phyloP scores from a whole-genome alignment of 148 eudicot species.

The Bassia scoparia region DNA sequence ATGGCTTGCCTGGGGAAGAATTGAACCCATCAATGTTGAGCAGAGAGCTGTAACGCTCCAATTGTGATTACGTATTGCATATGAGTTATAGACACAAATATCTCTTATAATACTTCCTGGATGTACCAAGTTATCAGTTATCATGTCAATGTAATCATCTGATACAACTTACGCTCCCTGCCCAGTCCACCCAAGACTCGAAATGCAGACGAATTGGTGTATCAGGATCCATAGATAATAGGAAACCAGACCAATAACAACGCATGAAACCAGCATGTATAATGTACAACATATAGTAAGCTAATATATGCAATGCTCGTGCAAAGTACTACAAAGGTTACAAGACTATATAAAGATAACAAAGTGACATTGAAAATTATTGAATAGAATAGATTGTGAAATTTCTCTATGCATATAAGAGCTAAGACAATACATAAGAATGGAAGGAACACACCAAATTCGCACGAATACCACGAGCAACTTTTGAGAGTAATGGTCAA shows the following conservation, averaged over 20 bases:
- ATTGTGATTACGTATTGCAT: constrained; percentile 48
- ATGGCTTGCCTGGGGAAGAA: constrained; percentile 63
- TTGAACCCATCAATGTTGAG: constrained; percentile 56
- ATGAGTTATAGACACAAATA: not conserved
- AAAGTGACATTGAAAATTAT: too few species aligned
- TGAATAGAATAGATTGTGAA: too few species aligned
- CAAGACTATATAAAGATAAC: too few species aligned
- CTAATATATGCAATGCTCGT: too few species aligned
- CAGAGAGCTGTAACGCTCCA: constrained; percentile 70
- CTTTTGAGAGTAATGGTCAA: too few species aligned
- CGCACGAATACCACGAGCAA: too few species aligned
- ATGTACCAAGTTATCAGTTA: not conserved
- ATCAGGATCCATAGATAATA: constrained; percentile 54
- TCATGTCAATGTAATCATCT: not conserved
- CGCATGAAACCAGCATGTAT: constrained; percentile 65
- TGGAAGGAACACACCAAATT: too few species aligned
- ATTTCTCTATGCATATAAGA: too few species aligned
- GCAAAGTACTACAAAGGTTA: too few species aligned
- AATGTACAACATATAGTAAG: constrained; percentile 52
- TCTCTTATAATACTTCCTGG: not conserved
- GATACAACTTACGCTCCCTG: constrained; percentile 51
- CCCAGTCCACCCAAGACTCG: constrained; percentile 66
- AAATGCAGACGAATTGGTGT: constrained; percentile 74
- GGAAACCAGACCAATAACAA: constrained; percentile 64
- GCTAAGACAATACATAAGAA: too few species aligned